Evolutionary conservation across 2,329 filamentous ascomycete genomes (phyloP).

Genomic region (Graphiopsis chlorocephala): DNA sequence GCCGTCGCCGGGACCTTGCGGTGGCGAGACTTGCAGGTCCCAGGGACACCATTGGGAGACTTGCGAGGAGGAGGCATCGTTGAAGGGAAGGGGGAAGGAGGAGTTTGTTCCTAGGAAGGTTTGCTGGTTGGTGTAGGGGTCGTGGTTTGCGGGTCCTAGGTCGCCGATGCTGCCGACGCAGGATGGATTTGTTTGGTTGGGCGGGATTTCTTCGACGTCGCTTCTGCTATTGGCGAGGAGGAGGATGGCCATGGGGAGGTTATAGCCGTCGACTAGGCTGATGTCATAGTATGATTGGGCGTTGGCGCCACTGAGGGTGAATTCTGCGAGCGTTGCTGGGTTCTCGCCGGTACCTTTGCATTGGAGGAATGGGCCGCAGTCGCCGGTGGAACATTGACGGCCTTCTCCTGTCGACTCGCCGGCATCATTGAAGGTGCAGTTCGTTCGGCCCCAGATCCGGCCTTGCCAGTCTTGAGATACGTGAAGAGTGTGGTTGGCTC

Average conservation of each 20-base stretch:
- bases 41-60: constrained; percentile 75
- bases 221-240: constrained; percentile 56
- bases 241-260: constrained; percentile 65
- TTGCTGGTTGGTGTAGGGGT: constrained; percentile 52
- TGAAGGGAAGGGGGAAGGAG: constrained; percentile 66
- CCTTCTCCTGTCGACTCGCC: constrained; percentile 53
- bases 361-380: constrained; percentile 68
- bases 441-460: constrained; percentile 78
- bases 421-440: constrained; percentile 70
- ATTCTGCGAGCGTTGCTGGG: constrained; percentile 76
- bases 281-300: constrained; percentile 80
- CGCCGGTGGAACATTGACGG: constrained; percentile 69
- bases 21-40: constrained; percentile 68
- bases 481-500: constrained; percentile 58
- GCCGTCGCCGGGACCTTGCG: constrained; percentile 68
- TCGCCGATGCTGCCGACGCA: constrained; percentile 71
- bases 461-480: constrained; percentile 77
- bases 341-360: constrained; percentile 62
- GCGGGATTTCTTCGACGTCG: constrained; percentile 61
- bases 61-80: constrained; percentile 56
- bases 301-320: constrained; percentile 68
- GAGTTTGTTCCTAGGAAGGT: constrained; percentile 60
- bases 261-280: constrained; percentile 81
- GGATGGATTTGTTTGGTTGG: constrained; percentile 72
- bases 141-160: constrained; percentile 43